Conservation (phyloP, 768 basidiomycete genomes). For the Boletus fagicola region DNA sequence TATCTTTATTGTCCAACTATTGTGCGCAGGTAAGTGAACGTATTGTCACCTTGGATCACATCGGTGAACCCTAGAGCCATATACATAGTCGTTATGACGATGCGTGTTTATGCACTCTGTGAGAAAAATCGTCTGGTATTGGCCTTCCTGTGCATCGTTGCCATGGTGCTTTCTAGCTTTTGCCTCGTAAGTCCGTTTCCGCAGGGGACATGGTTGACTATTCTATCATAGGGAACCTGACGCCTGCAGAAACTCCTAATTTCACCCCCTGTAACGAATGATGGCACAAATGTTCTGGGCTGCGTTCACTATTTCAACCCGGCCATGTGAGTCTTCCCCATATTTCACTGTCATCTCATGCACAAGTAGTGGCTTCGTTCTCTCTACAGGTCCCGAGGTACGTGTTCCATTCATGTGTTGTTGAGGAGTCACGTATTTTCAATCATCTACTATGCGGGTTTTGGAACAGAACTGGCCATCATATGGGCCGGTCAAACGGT, state of each 20-base stretch:
- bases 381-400: slow-evolving; percentile 10
- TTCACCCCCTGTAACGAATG: background rate
- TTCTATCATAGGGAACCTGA: background rate
- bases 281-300: too few species aligned
- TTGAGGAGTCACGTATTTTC: background rate
- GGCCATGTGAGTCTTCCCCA: background rate
- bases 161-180: too few species aligned
- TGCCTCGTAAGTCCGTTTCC: slow-evolving; percentile 3
- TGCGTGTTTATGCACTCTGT: too few species aligned
- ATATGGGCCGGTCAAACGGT: slow-evolving; percentile 14
- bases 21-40: slow-evolving; percentile 6
- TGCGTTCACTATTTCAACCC: background rate
- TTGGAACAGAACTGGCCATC: slow-evolving; percentile 5
- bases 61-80: too few species aligned
- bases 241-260: slow-evolving; percentile 14
- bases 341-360: background rate
- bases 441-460: background rate
- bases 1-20: slow-evolving; percentile 8
- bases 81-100: too few species aligned
- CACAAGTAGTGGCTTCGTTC: background rate
- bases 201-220: too few species aligned
- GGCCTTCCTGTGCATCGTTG: too few species aligned
- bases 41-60: too few species aligned
- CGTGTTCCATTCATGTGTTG: background rate
- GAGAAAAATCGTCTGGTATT: too few species aligned